Evolutionary conservation across 2,329 filamentous ascomycete genomes (phyloP).

Genomic region (Pyrenophora tritici-repentis): DNA sequence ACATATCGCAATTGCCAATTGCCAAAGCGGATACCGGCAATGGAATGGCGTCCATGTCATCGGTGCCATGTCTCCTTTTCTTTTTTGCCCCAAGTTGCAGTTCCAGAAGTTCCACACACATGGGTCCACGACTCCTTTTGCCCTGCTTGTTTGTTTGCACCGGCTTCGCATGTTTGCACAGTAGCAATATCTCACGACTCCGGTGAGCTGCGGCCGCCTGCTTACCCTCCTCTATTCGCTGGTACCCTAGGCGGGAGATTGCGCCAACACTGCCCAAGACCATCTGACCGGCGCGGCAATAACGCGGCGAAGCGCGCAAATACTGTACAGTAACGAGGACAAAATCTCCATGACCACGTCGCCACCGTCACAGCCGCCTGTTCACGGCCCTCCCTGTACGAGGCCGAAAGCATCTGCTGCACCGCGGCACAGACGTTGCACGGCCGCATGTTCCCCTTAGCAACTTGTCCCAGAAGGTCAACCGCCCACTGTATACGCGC

Average conservation of each 20-base stretch:
- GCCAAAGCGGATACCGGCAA: conserved; percentile 8
- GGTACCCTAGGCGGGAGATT: conserved; percentile 9
- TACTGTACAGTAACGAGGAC: too few species aligned
- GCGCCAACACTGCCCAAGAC: conserved; percentile 12
- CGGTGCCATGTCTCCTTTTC: not conserved
- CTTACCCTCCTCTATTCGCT: too few species aligned
- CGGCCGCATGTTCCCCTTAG: not conserved
- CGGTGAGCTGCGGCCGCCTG: too few species aligned
- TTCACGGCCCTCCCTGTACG: conserved; percentile 4
- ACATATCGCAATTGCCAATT: conserved; percentile 12
- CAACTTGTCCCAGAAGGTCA: not conserved
- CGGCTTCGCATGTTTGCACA: not conserved
- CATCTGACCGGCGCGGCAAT: conserved; percentile 10
- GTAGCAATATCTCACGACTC: too few species aligned
- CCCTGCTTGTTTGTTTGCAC: not conserved
- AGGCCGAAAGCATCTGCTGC: not conserved
- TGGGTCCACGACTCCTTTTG: too few species aligned
- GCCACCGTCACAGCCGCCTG: too few species aligned
- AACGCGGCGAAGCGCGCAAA: conserved; percentile 5
- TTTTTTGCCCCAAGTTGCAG: not conserved
- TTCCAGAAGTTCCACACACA: too few species aligned
- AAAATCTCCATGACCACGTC: too few species aligned
- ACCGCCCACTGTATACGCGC: not conserved
- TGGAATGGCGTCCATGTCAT: not conserved
- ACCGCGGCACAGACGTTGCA: too few species aligned